Evolutionary conservation across 2,329 filamentous ascomycete species (phyloP).

Genomic region (Dissoconium aciculare): DNA sequence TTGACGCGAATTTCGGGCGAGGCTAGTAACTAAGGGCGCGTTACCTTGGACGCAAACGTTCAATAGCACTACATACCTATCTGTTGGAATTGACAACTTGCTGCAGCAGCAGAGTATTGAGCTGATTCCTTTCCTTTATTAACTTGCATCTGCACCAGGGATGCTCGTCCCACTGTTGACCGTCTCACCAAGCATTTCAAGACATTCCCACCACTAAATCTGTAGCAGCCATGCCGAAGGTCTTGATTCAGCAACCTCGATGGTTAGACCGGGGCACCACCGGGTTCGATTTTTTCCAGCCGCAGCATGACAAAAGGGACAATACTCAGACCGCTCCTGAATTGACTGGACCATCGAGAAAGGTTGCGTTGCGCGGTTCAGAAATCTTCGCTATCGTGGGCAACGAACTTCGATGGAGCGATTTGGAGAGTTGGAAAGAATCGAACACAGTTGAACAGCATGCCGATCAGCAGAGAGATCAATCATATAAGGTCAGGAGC

Average conservation of each 20-base stretch:
- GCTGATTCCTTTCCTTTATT: too few relatives aligned
- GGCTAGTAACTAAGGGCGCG: too few relatives aligned
- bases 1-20: too few relatives aligned
- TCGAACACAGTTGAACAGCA: too few relatives aligned
- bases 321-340: slow-evolving; percentile 10
- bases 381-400: slow-evolving; percentile 82
- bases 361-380: slow-evolving; percentile 65
- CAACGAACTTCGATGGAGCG: slow-evolving; percentile 82
- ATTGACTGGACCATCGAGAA: slow-evolving; percentile 36
- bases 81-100: too few relatives aligned
- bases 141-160: too few relatives aligned
- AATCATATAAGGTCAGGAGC: slow-evolving; percentile 14
- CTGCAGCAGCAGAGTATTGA: too few relatives aligned
- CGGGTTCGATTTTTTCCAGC: slow-evolving; percentile 62
- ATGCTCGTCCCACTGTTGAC: too few relatives aligned
- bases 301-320: slow-evolving; percentile 9
- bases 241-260: slow-evolving; percentile 69
- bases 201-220: too few relatives aligned
- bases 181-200: too few relatives aligned
- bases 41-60: too few relatives aligned
- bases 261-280: slow-evolving; percentile 72
- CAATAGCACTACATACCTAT: too few relatives aligned
- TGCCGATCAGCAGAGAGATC: slow-evolving; percentile 2
- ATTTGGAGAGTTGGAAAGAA: slow-evolving; percentile 66
- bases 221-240: slow-evolving; percentile 85